These are phyloP conservation scores for Fomitopsis betulina DNA, from an alignment of 1,284 basidiomycete genomes.

Conservation along the genomic window DNA sequence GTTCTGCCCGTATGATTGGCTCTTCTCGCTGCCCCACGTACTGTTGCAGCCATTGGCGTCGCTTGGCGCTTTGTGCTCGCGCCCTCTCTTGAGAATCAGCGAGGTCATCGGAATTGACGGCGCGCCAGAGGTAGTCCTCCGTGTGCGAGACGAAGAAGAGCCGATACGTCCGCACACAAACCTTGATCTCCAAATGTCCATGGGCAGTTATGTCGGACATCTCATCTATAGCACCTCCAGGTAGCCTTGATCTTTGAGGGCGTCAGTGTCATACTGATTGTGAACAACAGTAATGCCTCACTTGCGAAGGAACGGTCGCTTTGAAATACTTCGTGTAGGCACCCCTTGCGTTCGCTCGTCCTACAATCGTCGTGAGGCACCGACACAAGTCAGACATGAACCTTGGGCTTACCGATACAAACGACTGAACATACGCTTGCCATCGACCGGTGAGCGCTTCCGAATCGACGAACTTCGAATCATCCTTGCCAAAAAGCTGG, in stretches of 20 bases:
- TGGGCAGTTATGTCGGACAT: slow-evolving; percentile 30
- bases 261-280: neutral
- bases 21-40: slow-evolving; percentile 11
- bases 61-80: slow-evolving; percentile 15
- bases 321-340: slow-evolving; percentile 42
- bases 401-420: slow-evolving; percentile 58
- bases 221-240: neutral
- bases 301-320: slow-evolving; percentile 75
- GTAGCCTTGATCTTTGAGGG: neutral
- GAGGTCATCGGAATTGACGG: slow-evolving; percentile 30
- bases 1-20: neutral
- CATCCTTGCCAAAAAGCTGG: slow-evolving; percentile 88
- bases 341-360: slow-evolving; percentile 50
- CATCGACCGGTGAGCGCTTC: slow-evolving; percentile 80
- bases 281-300: slow-evolving; percentile 26
- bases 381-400: neutral
- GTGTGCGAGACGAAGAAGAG: slow-evolving; percentile 78
- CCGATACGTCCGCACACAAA: slow-evolving; percentile 82
- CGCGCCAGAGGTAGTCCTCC: slow-evolving; percentile 60
- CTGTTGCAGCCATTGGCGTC: slow-evolving; percentile 29
- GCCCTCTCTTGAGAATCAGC: slow-evolving; percentile 19
- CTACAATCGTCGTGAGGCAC: slow-evolving; percentile 34
- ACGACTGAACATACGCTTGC: slow-evolving; percentile 90
- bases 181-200: slow-evolving; percentile 73
- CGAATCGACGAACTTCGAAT: slow-evolving; percentile 82